Percentiles rank a stretch among this genome's conserved stretches.
Evolutionary conservation across 129 eudicot genomes (phyloP).

Genomic region (Escallonia herrerae): DNA sequence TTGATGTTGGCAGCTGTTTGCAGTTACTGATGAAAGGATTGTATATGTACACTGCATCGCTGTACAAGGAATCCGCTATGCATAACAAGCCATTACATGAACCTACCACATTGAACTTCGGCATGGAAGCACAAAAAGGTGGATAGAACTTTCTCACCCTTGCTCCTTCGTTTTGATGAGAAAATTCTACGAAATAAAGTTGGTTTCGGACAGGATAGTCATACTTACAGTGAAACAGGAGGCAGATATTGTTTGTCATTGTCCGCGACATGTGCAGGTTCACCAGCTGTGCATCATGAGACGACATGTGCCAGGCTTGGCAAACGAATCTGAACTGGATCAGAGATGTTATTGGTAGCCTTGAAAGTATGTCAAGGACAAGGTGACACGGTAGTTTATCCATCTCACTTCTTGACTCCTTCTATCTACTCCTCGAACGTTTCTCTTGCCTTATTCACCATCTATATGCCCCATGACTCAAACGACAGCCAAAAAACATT

Average conservation of each 20-base stretch:
- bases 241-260: constrained; percentile 13
- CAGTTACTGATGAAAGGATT: constrained; percentile 53
- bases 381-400: constrained; percentile 33
- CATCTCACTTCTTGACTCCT: constrained; percentile 5
- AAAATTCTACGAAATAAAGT: constrained; percentile 12
- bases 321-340: constrained; percentile 45
- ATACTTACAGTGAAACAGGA: constrained; percentile 36
- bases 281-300: constrained; percentile 33
- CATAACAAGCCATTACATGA: constrained; percentile 64
- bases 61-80: constrained; percentile 28
- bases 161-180: constrained; percentile 4
- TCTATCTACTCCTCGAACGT: not conserved
- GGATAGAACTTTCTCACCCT: constrained; percentile 13
- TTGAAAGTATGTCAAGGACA: constrained; percentile 38
- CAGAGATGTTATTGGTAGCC: constrained; percentile 47
- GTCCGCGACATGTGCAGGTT: constrained; percentile 24
- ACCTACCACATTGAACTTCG: constrained; percentile 43
- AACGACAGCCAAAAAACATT: no score
- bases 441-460: no score
- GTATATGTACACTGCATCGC: constrained; percentile 36
- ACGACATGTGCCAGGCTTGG: constrained; percentile 29
- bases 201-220: constrained; percentile 33
- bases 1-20: constrained; percentile 19
- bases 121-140: constrained; percentile 49
- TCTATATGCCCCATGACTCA: no score